These are phyloP conservation scores for Cordyceps farinosa DNA, from an alignment of 2,329 filamentous ascomycete genomes.

Conservation along the genomic window DNA sequence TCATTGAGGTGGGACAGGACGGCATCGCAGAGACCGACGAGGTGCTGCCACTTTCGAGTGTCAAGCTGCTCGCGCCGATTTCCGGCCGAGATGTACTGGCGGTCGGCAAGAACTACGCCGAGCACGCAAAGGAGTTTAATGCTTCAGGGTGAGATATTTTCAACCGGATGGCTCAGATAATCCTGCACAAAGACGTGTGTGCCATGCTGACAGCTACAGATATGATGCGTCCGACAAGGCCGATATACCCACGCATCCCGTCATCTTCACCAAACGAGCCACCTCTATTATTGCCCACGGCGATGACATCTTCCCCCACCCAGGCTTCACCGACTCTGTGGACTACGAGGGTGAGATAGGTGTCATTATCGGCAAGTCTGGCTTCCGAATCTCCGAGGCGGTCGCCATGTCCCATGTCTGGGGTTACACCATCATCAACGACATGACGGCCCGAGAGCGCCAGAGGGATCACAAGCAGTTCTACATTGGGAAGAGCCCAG, in stretches of 20 bases:
- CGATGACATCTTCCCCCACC: conserved; percentile 44
- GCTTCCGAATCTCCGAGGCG: conserved; percentile 39
- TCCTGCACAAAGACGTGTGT: no score
- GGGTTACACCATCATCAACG: conserved; percentile 55
- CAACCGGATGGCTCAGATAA: no score
- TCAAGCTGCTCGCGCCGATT: conserved; percentile 45
- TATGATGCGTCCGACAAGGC: conserved; percentile 50
- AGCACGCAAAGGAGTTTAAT: conserved; percentile 57
- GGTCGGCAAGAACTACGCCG: conserved; percentile 55
- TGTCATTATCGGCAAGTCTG: conserved; percentile 51
- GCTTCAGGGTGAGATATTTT: conserved; percentile 39
- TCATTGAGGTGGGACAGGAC: conserved; percentile 44
- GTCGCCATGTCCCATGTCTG: conserved; percentile 50
- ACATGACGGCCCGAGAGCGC: conserved; percentile 47
- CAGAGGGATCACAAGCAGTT: conserved; percentile 58
- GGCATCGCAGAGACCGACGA: conserved; percentile 32
- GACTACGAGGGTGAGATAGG: conserved; percentile 58
- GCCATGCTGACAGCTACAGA: background rate
- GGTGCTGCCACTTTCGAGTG: conserved; percentile 26
- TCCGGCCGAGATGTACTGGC: conserved; percentile 49
- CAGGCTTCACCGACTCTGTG: conserved; percentile 44
- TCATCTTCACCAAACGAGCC: conserved; percentile 53
- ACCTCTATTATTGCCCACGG: conserved; percentile 50
- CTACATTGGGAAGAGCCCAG: conserved; percentile 53
- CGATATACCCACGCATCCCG: conserved; percentile 49